Percentiles rank a stretch among this genome's conserved stretches.
phyloP scores from a whole-genome alignment of 2,329 filamentous ascomycete species.

The Pseudocercospora musae region DNA sequence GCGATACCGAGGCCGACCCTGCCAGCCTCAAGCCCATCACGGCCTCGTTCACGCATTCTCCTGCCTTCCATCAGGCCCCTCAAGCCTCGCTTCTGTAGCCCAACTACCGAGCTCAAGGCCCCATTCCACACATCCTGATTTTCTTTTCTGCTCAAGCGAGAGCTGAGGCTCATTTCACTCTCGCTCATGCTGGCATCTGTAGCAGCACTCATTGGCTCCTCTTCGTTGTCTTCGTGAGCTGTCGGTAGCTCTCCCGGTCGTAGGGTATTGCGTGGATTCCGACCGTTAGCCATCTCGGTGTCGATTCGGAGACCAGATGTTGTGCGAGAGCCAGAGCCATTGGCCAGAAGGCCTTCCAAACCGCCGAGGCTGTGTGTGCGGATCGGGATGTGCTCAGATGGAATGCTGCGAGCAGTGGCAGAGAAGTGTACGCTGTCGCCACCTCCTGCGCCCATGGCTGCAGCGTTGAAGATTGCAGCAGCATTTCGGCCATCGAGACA shows the following conservation, averaged over 20 bases:
- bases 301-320: slow-evolving; percentile 47
- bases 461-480: slow-evolving; percentile 95
- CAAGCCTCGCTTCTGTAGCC: slow-evolving; percentile 87
- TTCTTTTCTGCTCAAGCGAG: slow-evolving; percentile 40
- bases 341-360: slow-evolving; percentile 42
- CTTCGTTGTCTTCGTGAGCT: slow-evolving; percentile 35
- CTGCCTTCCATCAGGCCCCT: slow-evolving; percentile 92
- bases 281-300: slow-evolving; percentile 46
- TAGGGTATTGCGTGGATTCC: slow-evolving; percentile 36
- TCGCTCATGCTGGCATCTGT: slow-evolving; percentile 36
- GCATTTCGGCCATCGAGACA: slow-evolving; percentile 91
- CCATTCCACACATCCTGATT: slow-evolving; percentile 70
- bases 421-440: slow-evolving; percentile 74
- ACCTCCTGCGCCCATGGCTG: slow-evolving; percentile 94
- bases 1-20: slow-evolving; percentile 39
- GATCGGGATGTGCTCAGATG: slow-evolving; percentile 38
- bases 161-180: slow-evolving; percentile 32
- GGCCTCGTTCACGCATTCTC: slow-evolving; percentile 70
- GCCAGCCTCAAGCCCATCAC: slow-evolving; percentile 35
- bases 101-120: slow-evolving; percentile 84
- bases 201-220: slow-evolving; percentile 37
- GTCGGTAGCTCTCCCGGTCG: slow-evolving; percentile 34
- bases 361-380: slow-evolving; percentile 50
- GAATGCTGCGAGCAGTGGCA: slow-evolving; percentile 35
- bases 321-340: slow-evolving; percentile 37